Percentiles rank a stretch among this genome's conserved stretches.
Conservation (phyloP, 371 early-diverging fungal species). For the Rhizopus delemar region DNA sequence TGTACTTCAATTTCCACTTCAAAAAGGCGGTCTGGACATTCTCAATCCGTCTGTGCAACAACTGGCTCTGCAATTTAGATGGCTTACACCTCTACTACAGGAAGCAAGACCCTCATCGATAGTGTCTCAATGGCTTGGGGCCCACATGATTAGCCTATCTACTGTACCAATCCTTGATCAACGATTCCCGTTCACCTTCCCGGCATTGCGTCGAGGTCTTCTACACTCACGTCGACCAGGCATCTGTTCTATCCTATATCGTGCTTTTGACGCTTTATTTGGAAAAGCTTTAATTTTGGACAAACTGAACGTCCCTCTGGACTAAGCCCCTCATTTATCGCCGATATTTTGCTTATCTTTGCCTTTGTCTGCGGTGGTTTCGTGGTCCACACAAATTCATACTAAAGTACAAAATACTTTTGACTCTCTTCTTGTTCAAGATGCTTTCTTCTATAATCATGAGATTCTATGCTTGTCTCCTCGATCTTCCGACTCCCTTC, state of each 20-base stretch:
- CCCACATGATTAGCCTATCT: neutral
- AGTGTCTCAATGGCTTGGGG: neutral
- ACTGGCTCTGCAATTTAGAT: neutral
- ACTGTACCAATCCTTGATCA: neutral
- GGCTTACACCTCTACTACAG: neutral
- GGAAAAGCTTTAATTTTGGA: neutral
- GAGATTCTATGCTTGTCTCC: too few relatives aligned
- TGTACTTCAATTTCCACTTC: neutral
- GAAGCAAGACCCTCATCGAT: neutral
- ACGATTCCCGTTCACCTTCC: neutral
- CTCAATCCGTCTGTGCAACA: neutral
- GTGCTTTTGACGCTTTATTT: neutral
- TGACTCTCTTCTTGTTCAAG: too few relatives aligned
- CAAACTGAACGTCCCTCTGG: neutral
- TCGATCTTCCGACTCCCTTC: too few relatives aligned
- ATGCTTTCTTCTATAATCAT: too few relatives aligned
- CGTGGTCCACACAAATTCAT: too few relatives aligned
- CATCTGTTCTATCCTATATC: neutral
- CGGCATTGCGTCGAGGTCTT: neutral
- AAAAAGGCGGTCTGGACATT: neutral
- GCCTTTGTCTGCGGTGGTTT: too few relatives aligned
- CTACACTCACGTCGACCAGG: neutral
- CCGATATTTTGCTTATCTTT: too few relatives aligned
- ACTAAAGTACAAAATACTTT: too few relatives aligned
- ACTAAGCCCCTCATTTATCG: too few relatives aligned